Evolutionary conservation across 2,329 filamentous ascomycete genomes (phyloP).

Genomic region (Diaporthe amygdali): DNA sequence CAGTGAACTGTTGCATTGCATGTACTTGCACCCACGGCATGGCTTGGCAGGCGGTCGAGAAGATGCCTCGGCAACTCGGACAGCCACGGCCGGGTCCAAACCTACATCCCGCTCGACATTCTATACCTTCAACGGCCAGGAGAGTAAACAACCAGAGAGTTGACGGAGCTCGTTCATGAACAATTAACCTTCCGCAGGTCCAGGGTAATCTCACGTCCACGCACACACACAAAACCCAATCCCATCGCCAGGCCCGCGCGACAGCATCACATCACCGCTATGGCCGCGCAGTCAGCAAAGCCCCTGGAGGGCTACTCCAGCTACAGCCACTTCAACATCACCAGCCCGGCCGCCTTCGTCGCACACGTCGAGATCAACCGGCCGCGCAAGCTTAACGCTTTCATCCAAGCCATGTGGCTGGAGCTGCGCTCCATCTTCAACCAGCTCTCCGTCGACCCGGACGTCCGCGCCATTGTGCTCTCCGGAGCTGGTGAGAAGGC

Average conservation of each 20-base stretch:
- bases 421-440: slow-evolving; percentile 78
- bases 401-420: slow-evolving; percentile 83
- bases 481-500: slow-evolving; percentile 82
- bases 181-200: background rate
- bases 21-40: background rate
- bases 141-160: background rate
- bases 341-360: slow-evolving; percentile 73
- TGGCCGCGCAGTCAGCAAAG: slow-evolving; percentile 14
- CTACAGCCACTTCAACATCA: slow-evolving; percentile 75
- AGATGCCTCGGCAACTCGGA: slow-evolving; percentile 11
- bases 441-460: slow-evolving; percentile 72
- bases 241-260: background rate
- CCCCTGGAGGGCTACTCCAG: slow-evolving; percentile 40
- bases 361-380: slow-evolving; percentile 94
- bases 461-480: slow-evolving; percentile 78
- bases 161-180: background rate
- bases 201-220: background rate
- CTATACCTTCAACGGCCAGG: background rate
- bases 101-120: background rate
- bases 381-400: slow-evolving; percentile 86
- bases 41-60: slow-evolving; percentile 2
- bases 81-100: background rate
- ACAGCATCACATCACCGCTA: background rate
- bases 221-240: background rate
- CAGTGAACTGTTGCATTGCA: background rate